phyloP scores from a whole-genome alignment of 2,329 filamentous ascomycete genomes.

The Talaromyces marneffei region DNA sequence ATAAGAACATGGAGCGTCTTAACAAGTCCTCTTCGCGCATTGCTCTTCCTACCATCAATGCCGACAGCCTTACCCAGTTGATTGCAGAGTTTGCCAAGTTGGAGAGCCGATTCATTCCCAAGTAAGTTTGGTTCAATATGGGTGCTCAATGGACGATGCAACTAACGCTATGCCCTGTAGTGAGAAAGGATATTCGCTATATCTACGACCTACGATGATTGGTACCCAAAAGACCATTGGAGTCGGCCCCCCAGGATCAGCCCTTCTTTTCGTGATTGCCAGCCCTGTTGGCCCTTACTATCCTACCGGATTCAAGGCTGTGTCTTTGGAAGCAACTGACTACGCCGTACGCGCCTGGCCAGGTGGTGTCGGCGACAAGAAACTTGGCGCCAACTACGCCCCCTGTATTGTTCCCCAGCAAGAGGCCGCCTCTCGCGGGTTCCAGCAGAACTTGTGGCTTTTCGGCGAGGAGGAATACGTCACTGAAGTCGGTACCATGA shows the following conservation, averaged over 20 bases:
- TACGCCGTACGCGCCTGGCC: conserved; percentile 97
- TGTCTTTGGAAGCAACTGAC: conserved; percentile 90
- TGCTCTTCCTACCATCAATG: conserved; percentile 80
- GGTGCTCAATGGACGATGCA: neutral
- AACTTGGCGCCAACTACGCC: conserved; percentile 98
- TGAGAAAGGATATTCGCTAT: conserved; percentile 79
- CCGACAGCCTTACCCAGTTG: conserved; percentile 68
- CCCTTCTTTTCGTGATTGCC: conserved; percentile 89
- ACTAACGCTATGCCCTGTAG: conserved; percentile 27
- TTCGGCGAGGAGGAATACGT: conserved; percentile 94
- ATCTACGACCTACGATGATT: conserved; percentile 94
- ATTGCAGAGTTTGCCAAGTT: conserved; percentile 73
- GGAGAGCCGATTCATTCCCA: conserved; percentile 85
- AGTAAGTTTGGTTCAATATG: conserved; percentile 42
- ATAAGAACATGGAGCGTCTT: conserved; percentile 92
- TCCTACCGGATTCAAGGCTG: conserved; percentile 95
- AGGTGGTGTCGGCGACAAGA: conserved; percentile 95
- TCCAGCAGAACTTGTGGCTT: conserved; percentile 97
- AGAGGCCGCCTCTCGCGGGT: conserved; percentile 81
- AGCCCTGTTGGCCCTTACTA: conserved; percentile 97
- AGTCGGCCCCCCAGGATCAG: conserved; percentile 84
- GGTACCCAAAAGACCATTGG: conserved; percentile 93
- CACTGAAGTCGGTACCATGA: conserved; percentile 98
- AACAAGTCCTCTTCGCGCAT: conserved; percentile 90
- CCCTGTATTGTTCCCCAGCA: conserved; percentile 96